Base-by-base conservation (phyloP, 768 basidiomycete genomes). In the Panus rudis region DNA sequence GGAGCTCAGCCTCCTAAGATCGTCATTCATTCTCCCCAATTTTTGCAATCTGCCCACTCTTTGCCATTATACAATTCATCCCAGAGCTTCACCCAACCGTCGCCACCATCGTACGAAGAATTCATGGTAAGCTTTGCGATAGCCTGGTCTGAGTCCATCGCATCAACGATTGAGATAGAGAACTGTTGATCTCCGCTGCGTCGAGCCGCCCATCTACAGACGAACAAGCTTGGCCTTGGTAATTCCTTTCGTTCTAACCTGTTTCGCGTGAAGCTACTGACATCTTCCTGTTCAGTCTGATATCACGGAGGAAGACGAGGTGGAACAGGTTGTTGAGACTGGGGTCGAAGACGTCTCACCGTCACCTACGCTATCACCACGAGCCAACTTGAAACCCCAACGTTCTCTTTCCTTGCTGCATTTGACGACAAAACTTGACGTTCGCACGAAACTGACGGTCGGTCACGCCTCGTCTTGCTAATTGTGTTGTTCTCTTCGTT, bases 291-390 rank as follows among this genome's bases (percentile, higher is more conserved):
- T 14, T 3, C 20, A 55, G 52, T 53, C 54, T 13, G 54, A 55
- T 25, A 55, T 55, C 34, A 51, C 45, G n/a, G 54, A 55, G 41
- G 43, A 35, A 14, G 50, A 52, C 46, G 51, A 55, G 30, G 43
- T 49, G 16, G 54, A 47, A n/a, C n/a, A n/a, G n/a, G n/a, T n/a
- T n/a, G n/a, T n/a, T n/a, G n/a, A n/a, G n/a, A n/a, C n/a, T n/a
- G n/a, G n/a, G 21, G 37, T 55, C 34, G 51, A 52, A 37, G 6
- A 42, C 48, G 4, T 32, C 43, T 19, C 44, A 50, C 30, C 51
- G 48, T 12, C 34, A 51, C 23, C 35, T 42, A 14, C 39, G 45
- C n/a, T 45, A 37, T 41, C 48, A 38, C 31, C 32, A 40, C 39
- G 42, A 42, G 33, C 41, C 48, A 6, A 44, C 35, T 28, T 23